A percentile compares a stretch with the other conserved stretches of the same genome.
phyloP scores from a whole-genome alignment of 495 filamentous ascomycete species.

The Hyaloscypha bicolor region DNA sequence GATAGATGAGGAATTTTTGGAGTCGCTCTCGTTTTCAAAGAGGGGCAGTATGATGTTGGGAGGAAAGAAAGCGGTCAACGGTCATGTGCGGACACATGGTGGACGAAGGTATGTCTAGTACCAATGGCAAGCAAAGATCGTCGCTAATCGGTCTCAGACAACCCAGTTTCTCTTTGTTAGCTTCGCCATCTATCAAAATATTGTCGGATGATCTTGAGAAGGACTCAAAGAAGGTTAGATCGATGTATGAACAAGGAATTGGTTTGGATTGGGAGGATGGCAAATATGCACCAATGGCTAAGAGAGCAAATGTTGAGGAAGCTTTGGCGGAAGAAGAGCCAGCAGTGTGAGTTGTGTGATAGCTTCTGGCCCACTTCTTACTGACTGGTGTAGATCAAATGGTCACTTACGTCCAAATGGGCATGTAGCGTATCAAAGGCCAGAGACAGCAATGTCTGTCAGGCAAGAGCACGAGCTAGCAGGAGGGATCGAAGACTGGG shows the following conservation, averaged over 20 bases:
- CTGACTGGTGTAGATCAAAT: constrained; percentile 22
- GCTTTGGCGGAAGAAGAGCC: constrained; percentile 10
- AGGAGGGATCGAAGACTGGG: constrained; percentile 94
- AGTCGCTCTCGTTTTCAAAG: constrained; percentile 55
- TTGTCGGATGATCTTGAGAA: constrained; percentile 81
- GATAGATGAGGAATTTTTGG: constrained; percentile 52
- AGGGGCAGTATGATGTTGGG: constrained; percentile 68
- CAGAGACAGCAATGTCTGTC: constrained; percentile 27
- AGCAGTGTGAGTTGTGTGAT: constrained; percentile 15
- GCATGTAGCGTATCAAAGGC: background rate
- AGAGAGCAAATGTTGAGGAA: constrained; percentile 12
- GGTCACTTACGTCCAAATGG: constrained; percentile 11
- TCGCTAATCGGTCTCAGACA: constrained; percentile 34
- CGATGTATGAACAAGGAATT: constrained; percentile 85
- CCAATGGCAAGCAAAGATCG: background rate
- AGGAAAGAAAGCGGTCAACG: constrained; percentile 45
- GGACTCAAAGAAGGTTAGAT: constrained; percentile 84
- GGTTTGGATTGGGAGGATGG: constrained; percentile 60
- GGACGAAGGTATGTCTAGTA: constrained; percentile 21
- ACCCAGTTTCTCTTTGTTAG: constrained; percentile 38
- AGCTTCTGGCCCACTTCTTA: background rate
- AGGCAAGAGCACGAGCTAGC: constrained; percentile 54
- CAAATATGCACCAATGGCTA: constrained; percentile 33
- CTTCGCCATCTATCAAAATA: constrained; percentile 37
- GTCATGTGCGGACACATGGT: constrained; percentile 24